phyloP scores from a whole-genome alignment of 345 rosid species.

The Clausena lansium region DNA sequence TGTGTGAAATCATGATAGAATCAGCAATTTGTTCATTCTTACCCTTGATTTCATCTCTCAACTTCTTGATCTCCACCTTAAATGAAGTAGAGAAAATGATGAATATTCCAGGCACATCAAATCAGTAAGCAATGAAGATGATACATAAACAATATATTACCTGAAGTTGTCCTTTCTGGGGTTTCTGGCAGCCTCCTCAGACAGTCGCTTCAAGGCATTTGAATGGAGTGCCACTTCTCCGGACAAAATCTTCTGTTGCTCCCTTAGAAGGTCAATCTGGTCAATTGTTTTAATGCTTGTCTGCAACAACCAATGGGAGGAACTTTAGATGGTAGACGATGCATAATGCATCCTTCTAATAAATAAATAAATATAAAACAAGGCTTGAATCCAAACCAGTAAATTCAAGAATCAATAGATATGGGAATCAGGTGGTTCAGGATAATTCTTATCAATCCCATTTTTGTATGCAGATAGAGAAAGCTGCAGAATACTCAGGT shows the following conservation, averaged over 20 bases:
- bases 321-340: slow-evolving; percentile 4
- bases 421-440: not conserved
- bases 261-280: slow-evolving; percentile 86
- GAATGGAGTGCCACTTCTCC: slow-evolving; percentile 85
- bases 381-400: not conserved
- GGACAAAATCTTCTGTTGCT: slow-evolving; percentile 85
- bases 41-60: slow-evolving; percentile 66
- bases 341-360: slow-evolving; percentile 5
- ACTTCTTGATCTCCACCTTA: slow-evolving; percentile 72
- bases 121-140: slow-evolving; percentile 16
- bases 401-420: not conserved
- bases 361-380: not conserved
- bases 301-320: slow-evolving; percentile 38
- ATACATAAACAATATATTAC: slow-evolving; percentile 35
- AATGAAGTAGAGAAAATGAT: slow-evolving; percentile 21
- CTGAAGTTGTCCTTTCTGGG: slow-evolving; percentile 59
- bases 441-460: not conserved
- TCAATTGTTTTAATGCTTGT: slow-evolving; percentile 71
- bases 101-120: slow-evolving; percentile 21
- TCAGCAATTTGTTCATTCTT: slow-evolving; percentile 78
- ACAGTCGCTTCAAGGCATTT: slow-evolving; percentile 81
- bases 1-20: slow-evolving; percentile 54
- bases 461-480: not conserved
- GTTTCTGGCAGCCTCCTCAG: slow-evolving; percentile 70
- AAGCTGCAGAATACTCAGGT: not conserved